Evolutionary conservation across 2,329 filamentous ascomycete species (phyloP).

Genomic region (Curvularia spicifera): DNA sequence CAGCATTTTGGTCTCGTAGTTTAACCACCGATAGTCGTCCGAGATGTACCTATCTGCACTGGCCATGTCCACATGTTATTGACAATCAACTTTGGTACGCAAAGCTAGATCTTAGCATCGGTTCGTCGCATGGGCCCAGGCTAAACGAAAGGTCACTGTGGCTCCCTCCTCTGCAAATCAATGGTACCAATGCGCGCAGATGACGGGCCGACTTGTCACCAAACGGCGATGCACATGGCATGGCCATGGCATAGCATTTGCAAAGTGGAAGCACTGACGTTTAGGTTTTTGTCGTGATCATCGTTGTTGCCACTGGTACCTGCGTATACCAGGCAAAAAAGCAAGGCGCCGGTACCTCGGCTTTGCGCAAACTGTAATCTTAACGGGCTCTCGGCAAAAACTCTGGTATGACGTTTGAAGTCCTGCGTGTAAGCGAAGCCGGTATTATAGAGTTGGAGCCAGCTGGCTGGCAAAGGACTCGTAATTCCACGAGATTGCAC

Average conservation of each 20-base stretch:
- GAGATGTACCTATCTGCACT: background rate
- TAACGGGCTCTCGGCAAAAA: slow-evolving; percentile 18
- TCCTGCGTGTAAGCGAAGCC: slow-evolving; percentile 25
- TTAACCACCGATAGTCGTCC: background rate
- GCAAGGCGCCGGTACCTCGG: slow-evolving; percentile 13
- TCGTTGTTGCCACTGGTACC: background rate
- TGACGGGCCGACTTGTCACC: slow-evolving; percentile 25
- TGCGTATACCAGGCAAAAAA: background rate
- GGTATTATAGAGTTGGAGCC: slow-evolving; percentile 16
- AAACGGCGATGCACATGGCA: slow-evolving; percentile 22
- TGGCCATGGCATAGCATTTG: slow-evolving; percentile 17
- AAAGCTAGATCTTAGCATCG: background rate
- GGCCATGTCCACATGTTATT: background rate
- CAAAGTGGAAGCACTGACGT: slow-evolving; percentile 18
- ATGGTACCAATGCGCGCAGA: slow-evolving; percentile 23
- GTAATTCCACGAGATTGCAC: slow-evolving; percentile 14
- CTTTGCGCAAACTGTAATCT: slow-evolving; percentile 21
- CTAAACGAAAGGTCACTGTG: slow-evolving; percentile 13
- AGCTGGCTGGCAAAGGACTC: background rate
- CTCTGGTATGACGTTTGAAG: slow-evolving; percentile 27
- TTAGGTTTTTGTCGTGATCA: background rate
- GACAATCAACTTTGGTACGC: background rate
- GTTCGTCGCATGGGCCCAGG: background rate
- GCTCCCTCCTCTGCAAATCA: slow-evolving; percentile 19
- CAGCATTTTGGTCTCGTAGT: background rate